These are phyloP conservation scores for Chara braunii DNA, from an alignment of 139 green algal genomes.

Conservation along the genomic window DNA sequence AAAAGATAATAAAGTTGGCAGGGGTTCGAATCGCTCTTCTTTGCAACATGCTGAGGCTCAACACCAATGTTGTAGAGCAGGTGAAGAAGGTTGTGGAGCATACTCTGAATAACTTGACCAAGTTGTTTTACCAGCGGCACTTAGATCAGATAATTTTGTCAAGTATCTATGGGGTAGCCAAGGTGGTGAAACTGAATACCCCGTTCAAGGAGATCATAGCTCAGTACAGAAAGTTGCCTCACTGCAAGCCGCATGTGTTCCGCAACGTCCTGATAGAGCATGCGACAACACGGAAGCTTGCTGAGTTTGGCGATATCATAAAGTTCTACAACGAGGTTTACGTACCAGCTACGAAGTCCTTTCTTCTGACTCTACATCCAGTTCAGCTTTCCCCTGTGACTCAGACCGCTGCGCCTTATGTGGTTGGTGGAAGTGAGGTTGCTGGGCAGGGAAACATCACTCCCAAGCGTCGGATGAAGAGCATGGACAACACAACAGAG, in stretches of 20 bases:
- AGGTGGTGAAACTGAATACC: slow-evolving; percentile 47
- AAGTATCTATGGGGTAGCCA: slow-evolving; percentile 82
- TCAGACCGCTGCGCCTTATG: neutral
- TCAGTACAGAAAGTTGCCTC: slow-evolving; percentile 70
- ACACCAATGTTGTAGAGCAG: slow-evolving; percentile 26
- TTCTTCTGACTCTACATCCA: slow-evolving; percentile 32
- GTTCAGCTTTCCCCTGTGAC: neutral
- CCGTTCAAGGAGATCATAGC: slow-evolving; percentile 77
- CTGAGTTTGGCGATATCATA: slow-evolving; percentile 86
- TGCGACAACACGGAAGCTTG: slow-evolving; percentile 19
- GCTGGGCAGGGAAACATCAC: too few species aligned
- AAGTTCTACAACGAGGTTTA: slow-evolving; percentile 85
- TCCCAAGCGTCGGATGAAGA: too few species aligned
- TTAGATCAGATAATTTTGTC: slow-evolving; percentile 82
- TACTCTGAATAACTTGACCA: slow-evolving; percentile 62
- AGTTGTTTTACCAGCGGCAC: slow-evolving; percentile 80
- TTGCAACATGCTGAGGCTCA: slow-evolving; percentile 31
- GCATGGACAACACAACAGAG: too few species aligned
- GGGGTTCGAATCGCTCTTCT: slow-evolving; percentile 28
- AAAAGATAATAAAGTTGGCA: slow-evolving; percentile 37
- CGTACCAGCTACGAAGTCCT: slow-evolving; percentile 49
- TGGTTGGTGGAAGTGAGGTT: neutral
- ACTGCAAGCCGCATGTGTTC: slow-evolving; percentile 60
- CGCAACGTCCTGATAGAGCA: slow-evolving; percentile 62
- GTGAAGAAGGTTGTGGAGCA: slow-evolving; percentile 57